These are phyloP conservation scores for Colletotrichum liaoningense DNA, from an alignment of 2,329 filamentous ascomycete species.

Conservation along the genomic window DNA sequence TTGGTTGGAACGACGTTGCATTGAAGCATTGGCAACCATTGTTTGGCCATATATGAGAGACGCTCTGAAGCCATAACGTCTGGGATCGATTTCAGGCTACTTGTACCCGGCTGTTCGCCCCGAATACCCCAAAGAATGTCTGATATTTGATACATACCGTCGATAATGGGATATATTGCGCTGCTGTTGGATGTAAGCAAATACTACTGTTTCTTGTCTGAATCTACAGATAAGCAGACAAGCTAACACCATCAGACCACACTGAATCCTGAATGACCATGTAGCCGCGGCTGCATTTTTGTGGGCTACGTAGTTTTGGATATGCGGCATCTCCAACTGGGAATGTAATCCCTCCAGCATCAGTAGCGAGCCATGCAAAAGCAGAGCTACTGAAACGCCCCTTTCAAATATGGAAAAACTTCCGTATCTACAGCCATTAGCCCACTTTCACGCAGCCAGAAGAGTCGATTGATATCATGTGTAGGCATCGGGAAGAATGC, in stretches of 20 bases:
- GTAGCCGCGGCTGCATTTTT: not conserved
- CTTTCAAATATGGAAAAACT: not conserved
- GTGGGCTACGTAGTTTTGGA: not conserved
- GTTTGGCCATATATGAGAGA: not conserved
- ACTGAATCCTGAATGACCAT: not conserved
- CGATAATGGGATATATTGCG: not conserved
- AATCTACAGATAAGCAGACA: not conserved
- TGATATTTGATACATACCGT: not conserved
- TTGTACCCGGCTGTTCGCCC: not conserved
- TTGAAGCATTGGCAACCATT: not conserved
- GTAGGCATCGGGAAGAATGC: not conserved
- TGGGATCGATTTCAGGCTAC: not conserved
- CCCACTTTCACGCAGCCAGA: not conserved
- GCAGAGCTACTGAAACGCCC: not conserved
- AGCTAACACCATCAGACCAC: not conserved
- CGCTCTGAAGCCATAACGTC: too few relatives aligned
- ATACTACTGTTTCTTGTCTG: not conserved
- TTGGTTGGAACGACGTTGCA: not conserved
- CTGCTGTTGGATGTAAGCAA: not conserved
- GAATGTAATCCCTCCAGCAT: not conserved
- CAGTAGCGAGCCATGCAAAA: not conserved
- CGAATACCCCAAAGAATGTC: not conserved
- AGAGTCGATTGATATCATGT: not conserved
- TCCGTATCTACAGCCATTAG: not conserved
- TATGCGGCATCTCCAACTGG: not conserved